Conservation (phyloP, 441 rosid species). For the Syzygium syzygioides region DNA sequence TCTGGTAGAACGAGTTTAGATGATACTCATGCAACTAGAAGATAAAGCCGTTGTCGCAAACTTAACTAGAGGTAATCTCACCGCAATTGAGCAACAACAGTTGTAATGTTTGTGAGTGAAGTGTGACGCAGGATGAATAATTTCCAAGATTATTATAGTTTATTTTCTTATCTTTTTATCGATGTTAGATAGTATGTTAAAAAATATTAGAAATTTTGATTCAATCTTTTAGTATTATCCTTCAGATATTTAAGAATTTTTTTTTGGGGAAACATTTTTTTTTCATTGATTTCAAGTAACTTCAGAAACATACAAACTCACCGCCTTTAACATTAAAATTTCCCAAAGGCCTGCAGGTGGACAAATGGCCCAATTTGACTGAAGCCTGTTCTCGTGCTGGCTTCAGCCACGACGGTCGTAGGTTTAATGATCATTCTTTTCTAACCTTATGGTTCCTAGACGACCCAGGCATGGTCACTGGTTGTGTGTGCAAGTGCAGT, state of each 20-base stretch:
- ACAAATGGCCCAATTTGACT: background rate
- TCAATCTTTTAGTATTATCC: background rate
- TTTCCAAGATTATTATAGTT: background rate
- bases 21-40: background rate
- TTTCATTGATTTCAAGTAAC: background rate
- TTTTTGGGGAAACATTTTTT: background rate
- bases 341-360: background rate
- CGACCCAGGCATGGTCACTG: background rate
- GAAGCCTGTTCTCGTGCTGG: background rate
- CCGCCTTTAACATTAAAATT: background rate
- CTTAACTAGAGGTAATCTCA: background rate
- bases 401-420: background rate
- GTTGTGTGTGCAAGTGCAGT: background rate
- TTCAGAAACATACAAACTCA: background rate
- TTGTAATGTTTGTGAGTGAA: background rate
- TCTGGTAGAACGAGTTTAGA: background rate
- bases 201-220: background rate
- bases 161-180: background rate
- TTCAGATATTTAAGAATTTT: background rate
- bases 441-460: background rate
- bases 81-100: background rate
- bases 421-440: background rate
- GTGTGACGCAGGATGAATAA: background rate
- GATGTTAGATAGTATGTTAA: background rate
- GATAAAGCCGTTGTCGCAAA: background rate